Percentiles rank a stretch among this genome's conserved stretches.
Conservation (phyloP, 176 grass and related monocot species). For the Alloteropsis semialata region DNA sequence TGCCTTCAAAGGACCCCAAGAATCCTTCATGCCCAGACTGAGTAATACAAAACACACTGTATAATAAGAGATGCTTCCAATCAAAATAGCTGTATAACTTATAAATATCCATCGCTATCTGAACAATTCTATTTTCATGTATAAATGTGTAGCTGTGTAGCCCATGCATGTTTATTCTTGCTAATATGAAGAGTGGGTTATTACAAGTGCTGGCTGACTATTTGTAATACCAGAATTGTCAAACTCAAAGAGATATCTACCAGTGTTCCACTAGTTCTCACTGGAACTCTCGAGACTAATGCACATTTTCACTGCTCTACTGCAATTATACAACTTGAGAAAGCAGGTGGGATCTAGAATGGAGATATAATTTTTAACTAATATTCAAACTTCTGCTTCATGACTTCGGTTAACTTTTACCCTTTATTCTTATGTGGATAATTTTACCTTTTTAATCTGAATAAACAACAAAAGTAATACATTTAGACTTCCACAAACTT, state of each 20-base stretch:
- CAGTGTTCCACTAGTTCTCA: not conserved
- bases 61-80: slow-evolving; percentile 33
- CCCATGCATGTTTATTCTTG: not conserved
- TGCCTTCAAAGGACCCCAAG: slow-evolving; percentile 96
- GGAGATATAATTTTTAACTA: not conserved
- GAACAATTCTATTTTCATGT: not conserved
- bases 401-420: not conserved
- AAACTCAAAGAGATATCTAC: slow-evolving; percentile 10
- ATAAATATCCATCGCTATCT: not conserved
- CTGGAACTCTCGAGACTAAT: not conserved
- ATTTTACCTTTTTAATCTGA: not conserved
- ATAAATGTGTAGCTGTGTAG: not conserved
- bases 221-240: not conserved
- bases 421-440: not conserved
- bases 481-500: not conserved
- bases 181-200: not conserved
- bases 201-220: not conserved
- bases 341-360: not conserved
- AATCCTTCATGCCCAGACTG: slow-evolving; percentile 99
- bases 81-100: slow-evolving; percentile 9
- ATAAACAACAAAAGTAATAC: not conserved
- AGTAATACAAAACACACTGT: slow-evolving; percentile 18
- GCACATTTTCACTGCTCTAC: slow-evolving; percentile 4
- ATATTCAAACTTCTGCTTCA: not conserved
- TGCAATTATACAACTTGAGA: not conserved